Base-by-base conservation (phyloP, 768 basidiomycete genomes). In the Collybia mongolica region DNA sequence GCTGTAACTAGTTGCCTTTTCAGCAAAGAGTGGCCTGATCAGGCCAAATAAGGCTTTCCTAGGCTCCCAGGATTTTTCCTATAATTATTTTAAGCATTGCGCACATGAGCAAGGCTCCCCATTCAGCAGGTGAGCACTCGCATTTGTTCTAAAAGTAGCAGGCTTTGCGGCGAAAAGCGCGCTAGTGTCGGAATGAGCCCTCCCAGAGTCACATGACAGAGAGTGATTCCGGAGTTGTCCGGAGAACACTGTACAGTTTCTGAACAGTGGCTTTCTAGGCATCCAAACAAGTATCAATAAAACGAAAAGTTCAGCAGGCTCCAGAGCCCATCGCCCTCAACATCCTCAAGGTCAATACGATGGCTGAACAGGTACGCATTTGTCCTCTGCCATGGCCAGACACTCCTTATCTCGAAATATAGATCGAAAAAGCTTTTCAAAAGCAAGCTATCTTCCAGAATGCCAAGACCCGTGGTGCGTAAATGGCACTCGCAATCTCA, bases 391-490 rank as follows among this genome's bases (percentile, higher is more conserved):
- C 20, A 22, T 26, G 23, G 32, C 15, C 49, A 44, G 32, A 45
- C 38, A 32, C 17, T 32, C 38, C 28, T 44, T 39, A 20, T 19
- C 18, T 18, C 19, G 44, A 47, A 51, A 49, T 55, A 15, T 65
- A 98, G 89, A 85, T 95, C 68, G 95, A 98, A 75, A 97, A 96
- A 76, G 90, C 92, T 55, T 99, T 80, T 80, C 95, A 97, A 75
- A 97, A 97, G 79, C 97, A 99, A 72, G 81, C 86, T 68, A 82
- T 99, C 69, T 99, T 99, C 85, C 93, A 96, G 75, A 96, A 96
- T 75, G 80, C 91, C 70, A 98, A 98, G 82, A 77, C 83, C 60
- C 86, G 86, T 66, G 90, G 93, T 95, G 72, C 65, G 91, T 84
- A 9, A 6, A 32, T 32, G 14, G 14, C 51, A 49, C 40, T 35